Conservation (phyloP, 1,284 basidiomycete species). For the Moniliella sp. region DNA sequence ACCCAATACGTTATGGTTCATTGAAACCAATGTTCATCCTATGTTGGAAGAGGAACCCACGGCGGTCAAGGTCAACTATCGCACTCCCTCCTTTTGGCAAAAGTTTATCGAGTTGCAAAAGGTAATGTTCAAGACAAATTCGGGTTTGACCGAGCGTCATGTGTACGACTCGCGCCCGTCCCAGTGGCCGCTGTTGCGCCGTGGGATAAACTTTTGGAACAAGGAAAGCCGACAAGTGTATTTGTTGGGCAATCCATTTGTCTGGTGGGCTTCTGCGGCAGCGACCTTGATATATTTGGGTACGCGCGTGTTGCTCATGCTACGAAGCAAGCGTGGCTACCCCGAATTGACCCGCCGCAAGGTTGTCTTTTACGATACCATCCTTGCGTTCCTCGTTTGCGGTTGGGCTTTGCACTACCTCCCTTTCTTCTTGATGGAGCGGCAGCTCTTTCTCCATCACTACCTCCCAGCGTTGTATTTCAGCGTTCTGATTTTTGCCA, state of each 20-base stretch:
- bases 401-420: slow-evolving; percentile 85
- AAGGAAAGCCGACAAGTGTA: slow-evolving; percentile 87
- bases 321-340: slow-evolving; percentile 73
- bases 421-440: slow-evolving; percentile 86
- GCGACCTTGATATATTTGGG: slow-evolving; percentile 51
- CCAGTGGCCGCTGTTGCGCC: slow-evolving; percentile 64
- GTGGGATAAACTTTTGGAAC: slow-evolving; percentile 91
- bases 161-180: slow-evolving; percentile 77
- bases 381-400: slow-evolving; percentile 73
- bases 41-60: too few species aligned
- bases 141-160: slow-evolving; percentile 78
- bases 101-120: slow-evolving; percentile 80
- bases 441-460: slow-evolving; percentile 88
- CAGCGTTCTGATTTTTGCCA: slow-evolving; percentile 56
- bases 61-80: too few species aligned
- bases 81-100: slow-evolving; percentile 57
- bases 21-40: slow-evolving; percentile 69
- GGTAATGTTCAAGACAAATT: slow-evolving; percentile 97
- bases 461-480: slow-evolving; percentile 96
- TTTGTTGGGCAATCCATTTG: slow-evolving; percentile 72
- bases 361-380: slow-evolving; percentile 71
- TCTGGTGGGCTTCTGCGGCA: slow-evolving; percentile 68
- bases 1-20: slow-evolving; percentile 76
- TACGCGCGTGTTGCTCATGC: slow-evolving; percentile 54
- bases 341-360: slow-evolving; percentile 71